Evolutionary conservation across 2,329 filamentous ascomycete species (phyloP).

Genomic region (Aureobasidium sp.): DNA sequence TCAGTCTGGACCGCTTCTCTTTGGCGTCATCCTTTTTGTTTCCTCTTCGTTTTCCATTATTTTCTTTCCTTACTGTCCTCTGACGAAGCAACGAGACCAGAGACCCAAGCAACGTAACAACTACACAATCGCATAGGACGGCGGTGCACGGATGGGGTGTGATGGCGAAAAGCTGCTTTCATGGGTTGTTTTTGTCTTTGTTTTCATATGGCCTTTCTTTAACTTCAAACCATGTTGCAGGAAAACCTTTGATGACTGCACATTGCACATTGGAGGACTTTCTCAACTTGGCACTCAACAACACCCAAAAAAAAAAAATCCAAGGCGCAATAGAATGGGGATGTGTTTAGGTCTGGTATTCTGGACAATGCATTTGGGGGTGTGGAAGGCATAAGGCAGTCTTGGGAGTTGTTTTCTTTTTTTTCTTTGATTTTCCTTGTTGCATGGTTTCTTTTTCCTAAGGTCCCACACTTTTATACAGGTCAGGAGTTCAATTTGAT

Average conservation of each 20-base stretch:
- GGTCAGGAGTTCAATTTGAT: background rate
- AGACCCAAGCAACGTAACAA: background rate
- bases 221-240: background rate
- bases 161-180: constrained; percentile 1
- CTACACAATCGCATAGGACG: background rate
- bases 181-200: background rate
- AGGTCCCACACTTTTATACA: background rate
- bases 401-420: background rate
- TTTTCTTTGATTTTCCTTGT: background rate
- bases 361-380: background rate
- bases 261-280: background rate
- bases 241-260: background rate
- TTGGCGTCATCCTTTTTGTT: background rate
- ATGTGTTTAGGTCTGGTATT: background rate
- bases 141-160: background rate
- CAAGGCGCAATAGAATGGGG: background rate
- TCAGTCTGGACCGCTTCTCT: background rate
- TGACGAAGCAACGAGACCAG: constrained; percentile 10
- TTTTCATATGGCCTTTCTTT: background rate
- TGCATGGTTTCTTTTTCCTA: background rate
- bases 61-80: background rate
- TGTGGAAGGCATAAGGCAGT: background rate
- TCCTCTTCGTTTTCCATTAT: background rate
- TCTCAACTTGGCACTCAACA: background rate
- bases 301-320: background rate